Evolutionary conservation across 306 rosid species (phyloP).

Genomic region (apple (Malus domestica)): DNA sequence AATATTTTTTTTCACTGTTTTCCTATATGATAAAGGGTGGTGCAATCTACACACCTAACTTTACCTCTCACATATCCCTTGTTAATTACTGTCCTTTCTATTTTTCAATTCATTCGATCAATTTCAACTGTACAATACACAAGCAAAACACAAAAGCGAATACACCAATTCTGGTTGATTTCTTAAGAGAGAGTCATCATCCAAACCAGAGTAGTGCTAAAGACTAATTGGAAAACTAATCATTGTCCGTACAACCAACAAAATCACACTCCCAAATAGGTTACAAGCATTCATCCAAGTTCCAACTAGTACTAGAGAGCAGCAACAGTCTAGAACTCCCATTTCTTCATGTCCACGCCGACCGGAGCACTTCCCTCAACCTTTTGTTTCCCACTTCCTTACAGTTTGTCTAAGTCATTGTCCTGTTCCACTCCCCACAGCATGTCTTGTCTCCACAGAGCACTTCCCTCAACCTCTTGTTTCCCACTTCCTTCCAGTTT

Average conservation of each 20-base stretch:
- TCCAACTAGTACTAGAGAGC: neutral
- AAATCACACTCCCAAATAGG: constrained; percentile 13
- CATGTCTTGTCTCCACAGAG: too few relatives aligned
- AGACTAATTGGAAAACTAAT: neutral
- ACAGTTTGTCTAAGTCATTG: constrained; percentile 86
- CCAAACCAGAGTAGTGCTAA: neutral
- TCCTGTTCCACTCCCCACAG: constrained; percentile 27
- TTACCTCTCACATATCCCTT: too few relatives aligned
- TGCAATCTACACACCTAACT: too few relatives aligned
- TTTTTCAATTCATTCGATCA: neutral
- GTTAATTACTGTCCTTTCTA: too few relatives aligned
- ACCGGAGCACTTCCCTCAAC: too few relatives aligned
- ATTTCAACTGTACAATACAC: neutral
- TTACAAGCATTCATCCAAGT: neutral
- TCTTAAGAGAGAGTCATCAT: neutral
- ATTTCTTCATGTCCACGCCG: too few relatives aligned
- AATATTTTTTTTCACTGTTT: too few relatives aligned
- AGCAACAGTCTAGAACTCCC: constrained; percentile 26
- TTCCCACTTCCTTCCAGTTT: too few relatives aligned
- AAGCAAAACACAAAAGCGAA: neutral
- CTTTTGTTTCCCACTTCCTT: constrained; percentile 8
- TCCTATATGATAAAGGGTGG: too few relatives aligned
- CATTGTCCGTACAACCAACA: constrained; percentile 6
- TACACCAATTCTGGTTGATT: neutral
- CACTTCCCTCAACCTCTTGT: too few relatives aligned